phyloP scores from a whole-genome alignment of 495 filamentous ascomycete species.

The Penicillium tannophilum region DNA sequence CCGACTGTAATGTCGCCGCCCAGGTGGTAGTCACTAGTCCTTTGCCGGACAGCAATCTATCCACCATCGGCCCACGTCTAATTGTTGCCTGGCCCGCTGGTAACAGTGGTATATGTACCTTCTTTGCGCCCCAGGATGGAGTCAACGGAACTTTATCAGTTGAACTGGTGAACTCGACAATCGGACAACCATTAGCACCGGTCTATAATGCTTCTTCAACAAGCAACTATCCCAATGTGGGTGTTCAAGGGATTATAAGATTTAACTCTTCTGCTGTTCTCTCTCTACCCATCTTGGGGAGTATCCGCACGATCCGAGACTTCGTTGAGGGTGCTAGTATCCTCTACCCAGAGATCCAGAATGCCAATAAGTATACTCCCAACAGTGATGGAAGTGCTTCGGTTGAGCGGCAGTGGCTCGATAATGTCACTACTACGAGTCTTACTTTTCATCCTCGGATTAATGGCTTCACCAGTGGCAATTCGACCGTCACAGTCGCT shows the following conservation, averaged over 20 bases:
- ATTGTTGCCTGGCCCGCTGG: constrained; percentile 67
- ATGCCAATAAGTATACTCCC: constrained; percentile 42
- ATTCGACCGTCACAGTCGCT: constrained; percentile 38
- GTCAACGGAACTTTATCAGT: constrained; percentile 57
- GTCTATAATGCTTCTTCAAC: constrained; percentile 30
- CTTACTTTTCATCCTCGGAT: constrained; percentile 48
- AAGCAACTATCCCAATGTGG: constrained; percentile 43
- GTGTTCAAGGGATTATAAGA: constrained; percentile 51
- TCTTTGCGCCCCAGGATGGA: constrained; percentile 55
- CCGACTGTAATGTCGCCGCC: constrained; percentile 56
- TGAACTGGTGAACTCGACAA: constrained; percentile 48
- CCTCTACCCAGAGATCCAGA: constrained; percentile 54
- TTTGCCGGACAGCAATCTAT: constrained; percentile 52
- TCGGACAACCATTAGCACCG: constrained; percentile 33
- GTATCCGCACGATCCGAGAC: constrained; percentile 62
- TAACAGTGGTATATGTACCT: constrained; percentile 59
- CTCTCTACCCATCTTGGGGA: constrained; percentile 57
- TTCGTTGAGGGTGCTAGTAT: constrained; percentile 60
- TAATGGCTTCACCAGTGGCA: constrained; percentile 23
- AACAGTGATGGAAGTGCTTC: constrained; percentile 42
- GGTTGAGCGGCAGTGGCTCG: constrained; percentile 59
- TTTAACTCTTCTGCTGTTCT: constrained; percentile 60
- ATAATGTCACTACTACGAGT: constrained; percentile 55
- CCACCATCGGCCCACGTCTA: constrained; percentile 55
- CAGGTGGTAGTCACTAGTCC: constrained; percentile 64